phyloP scores from a whole-genome alignment of 495 filamentous ascomycete species.

The Podospora pseudoanserina region DNA sequence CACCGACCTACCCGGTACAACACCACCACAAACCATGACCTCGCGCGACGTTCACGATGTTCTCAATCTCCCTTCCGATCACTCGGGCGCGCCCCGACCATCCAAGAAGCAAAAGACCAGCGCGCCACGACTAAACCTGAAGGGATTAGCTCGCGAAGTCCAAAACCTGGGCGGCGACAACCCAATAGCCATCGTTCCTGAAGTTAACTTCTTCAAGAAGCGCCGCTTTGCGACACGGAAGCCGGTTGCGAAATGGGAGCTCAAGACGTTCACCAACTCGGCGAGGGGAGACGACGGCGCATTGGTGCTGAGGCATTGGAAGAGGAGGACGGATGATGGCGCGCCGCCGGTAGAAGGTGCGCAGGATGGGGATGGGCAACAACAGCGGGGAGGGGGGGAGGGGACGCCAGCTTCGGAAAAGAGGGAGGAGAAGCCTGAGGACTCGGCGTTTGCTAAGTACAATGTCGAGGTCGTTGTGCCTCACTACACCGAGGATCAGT shows the following conservation, averaged over 20 bases:
- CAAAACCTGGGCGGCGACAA: slow-evolving; percentile 55
- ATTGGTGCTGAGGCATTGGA: slow-evolving; percentile 68
- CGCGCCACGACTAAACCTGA: slow-evolving; percentile 62
- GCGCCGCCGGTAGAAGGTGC: slow-evolving; percentile 14
- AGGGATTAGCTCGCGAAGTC: slow-evolving; percentile 55
- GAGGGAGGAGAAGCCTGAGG: slow-evolving; percentile 38
- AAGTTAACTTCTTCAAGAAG: slow-evolving; percentile 46
- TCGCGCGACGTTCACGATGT: slow-evolving; percentile 86
- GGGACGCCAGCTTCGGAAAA: slow-evolving; percentile 15
- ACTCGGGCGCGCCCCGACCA: slow-evolving; percentile 52
- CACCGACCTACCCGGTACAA: not conserved
- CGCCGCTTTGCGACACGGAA: slow-evolving; percentile 52
- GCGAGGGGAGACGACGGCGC: slow-evolving; percentile 44
- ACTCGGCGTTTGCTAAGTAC: slow-evolving; percentile 68
- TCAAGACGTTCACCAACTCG: slow-evolving; percentile 52
- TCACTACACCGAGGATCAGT: slow-evolving; percentile 80
- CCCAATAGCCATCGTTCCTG: slow-evolving; percentile 46
- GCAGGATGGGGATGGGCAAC: slow-evolving; percentile 19
- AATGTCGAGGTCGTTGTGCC: slow-evolving; percentile 74
- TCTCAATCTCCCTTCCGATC: slow-evolving; percentile 71
- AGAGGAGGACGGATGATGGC: slow-evolving; percentile 39
- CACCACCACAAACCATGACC: slow-evolving; percentile 53
- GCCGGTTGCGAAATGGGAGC: slow-evolving; percentile 59
- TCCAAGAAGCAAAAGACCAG: slow-evolving; percentile 74
- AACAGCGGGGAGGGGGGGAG: slow-evolving; percentile 11